A percentile compares a stretch with the other conserved stretches of the same genome.
Evolutionary conservation across 139 green algal genomes (phyloP).

Genomic region (Raphidocelis subcapitata): DNA sequence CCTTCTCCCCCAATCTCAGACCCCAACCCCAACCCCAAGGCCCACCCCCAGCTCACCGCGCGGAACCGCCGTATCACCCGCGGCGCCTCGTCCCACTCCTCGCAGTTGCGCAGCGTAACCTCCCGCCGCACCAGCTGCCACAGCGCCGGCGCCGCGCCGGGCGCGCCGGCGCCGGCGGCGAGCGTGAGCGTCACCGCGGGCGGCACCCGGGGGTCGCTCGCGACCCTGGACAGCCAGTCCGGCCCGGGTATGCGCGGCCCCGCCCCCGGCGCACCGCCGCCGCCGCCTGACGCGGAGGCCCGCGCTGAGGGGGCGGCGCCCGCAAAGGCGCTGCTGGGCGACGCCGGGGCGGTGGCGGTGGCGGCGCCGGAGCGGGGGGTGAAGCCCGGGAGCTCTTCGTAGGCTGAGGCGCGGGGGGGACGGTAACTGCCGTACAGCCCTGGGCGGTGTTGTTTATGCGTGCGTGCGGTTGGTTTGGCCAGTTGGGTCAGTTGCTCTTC

Average conservation of each 20-base stretch:
- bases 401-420: too few species aligned
- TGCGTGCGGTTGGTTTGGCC: too few species aligned
- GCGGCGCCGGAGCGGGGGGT: background rate
- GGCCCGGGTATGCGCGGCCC: too few species aligned
- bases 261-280: too few species aligned
- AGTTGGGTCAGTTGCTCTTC: too few species aligned
- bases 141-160: background rate
- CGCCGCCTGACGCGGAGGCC: background rate
- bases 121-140: constrained; percentile 37
- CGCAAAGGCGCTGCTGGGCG: background rate
- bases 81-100: constrained; percentile 21
- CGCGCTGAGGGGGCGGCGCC: background rate
- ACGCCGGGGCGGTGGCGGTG: background rate
- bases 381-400: too few species aligned
- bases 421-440: too few species aligned
- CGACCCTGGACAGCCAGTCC: too few species aligned
- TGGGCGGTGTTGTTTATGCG: too few species aligned
- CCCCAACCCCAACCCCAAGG: too few species aligned
- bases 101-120: constrained; percentile 36
- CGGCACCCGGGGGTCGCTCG: background rate
- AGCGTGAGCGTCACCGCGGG: background rate
- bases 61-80: constrained; percentile 4
- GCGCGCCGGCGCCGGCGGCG: background rate
- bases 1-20: too few species aligned
- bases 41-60: constrained; percentile 5